Conservation (phyloP, 371 early-diverging fungal species). For the Mucor circinelloides region DNA sequence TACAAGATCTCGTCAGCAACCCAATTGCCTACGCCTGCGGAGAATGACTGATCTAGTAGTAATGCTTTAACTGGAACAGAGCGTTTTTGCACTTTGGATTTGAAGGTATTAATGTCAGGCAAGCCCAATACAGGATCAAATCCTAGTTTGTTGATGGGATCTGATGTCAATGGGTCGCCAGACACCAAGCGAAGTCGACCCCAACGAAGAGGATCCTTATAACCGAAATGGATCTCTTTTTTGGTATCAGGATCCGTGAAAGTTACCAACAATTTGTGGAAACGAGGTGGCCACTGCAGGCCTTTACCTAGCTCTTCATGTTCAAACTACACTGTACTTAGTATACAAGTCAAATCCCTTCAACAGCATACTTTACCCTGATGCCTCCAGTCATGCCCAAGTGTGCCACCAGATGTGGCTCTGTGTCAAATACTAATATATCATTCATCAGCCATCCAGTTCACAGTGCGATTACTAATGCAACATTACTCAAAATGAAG, state of each 20-base stretch:
- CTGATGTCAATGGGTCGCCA: constrained; percentile 39
- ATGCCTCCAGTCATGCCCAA: constrained; percentile 63
- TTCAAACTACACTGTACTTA: constrained; percentile 21
- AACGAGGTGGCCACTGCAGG: constrained; percentile 60
- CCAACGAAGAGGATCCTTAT: constrained; percentile 59
- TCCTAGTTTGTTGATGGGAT: constrained; percentile 59
- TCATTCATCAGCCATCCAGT: background rate
- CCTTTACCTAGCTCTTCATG: constrained; percentile 34
- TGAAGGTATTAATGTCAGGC: constrained; percentile 45
- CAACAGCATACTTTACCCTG: constrained; percentile 1
- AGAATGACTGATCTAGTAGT: constrained; percentile 60
- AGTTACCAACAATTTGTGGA: constrained; percentile 47
- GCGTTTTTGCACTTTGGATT: constrained; percentile 30
- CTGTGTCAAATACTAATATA: constrained; percentile 36
- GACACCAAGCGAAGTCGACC: constrained; percentile 52
- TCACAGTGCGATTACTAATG: background rate
- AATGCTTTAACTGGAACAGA: constrained; percentile 60
- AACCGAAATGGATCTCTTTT: constrained; percentile 42
- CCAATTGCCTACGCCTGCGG: constrained; percentile 77
- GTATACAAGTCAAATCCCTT: background rate
- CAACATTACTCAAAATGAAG: constrained; percentile 44
- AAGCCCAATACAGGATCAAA: constrained; percentile 60
- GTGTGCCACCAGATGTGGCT: constrained; percentile 52
- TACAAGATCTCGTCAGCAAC: constrained; percentile 68
- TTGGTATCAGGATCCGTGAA: constrained; percentile 25